Conservation (phyloP, 352 stramenopile genomes). For the Thalassiosira livingstoniorum region DNA sequence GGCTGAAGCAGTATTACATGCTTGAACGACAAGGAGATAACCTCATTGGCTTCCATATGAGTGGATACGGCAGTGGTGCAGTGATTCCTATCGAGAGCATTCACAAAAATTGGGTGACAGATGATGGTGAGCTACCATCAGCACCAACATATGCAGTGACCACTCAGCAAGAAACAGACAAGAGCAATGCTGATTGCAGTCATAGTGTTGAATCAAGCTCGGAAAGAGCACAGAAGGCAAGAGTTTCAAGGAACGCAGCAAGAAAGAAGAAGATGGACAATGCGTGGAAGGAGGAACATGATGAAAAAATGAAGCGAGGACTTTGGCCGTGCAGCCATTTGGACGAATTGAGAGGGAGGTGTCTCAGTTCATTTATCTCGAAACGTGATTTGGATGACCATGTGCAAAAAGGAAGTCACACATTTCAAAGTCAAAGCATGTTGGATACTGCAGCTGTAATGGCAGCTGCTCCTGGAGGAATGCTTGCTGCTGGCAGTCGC, state of each 20-base stretch:
- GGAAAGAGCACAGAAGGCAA: background rate
- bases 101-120: background rate
- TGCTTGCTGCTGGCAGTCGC: background rate
- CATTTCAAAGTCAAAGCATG: background rate
- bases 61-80: background rate
- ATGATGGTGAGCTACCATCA: background rate
- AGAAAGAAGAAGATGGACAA: background rate
- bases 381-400: background rate
- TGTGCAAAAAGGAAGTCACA: background rate
- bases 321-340: background rate
- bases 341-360: background rate
- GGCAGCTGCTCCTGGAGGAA: background rate
- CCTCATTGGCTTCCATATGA: background rate
- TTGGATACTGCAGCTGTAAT: background rate
- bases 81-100: background rate
- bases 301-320: background rate
- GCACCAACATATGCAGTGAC: background rate
- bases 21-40: background rate
- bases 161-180: background rate
- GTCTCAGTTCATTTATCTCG: background rate
- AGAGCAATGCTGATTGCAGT: background rate
- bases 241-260: background rate
- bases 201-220: background rate
- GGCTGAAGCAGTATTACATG: background rate
- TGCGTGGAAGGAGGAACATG: background rate